Base-by-base conservation (phyloP, 2,329 filamentous ascomycete genomes). In the Epichloe brachyelytri region DNA sequence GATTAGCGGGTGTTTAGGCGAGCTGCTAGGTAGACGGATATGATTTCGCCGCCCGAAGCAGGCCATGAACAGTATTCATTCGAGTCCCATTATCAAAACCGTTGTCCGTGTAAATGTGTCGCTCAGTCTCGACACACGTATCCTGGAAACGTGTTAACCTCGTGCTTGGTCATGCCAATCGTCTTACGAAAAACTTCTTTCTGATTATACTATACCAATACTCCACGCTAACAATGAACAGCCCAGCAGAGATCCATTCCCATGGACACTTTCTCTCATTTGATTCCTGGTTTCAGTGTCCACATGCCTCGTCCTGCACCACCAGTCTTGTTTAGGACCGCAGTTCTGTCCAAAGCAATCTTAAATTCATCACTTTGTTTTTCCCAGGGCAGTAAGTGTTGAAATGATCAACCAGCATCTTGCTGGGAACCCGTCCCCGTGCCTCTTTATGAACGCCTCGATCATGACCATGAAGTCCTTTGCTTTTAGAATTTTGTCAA, bases 391-490 rank as follows among this genome's bases (percentile, higher is more conserved):
- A 95, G 60, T 82, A 86, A 14, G 80, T 79, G 65, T 90, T 88
- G 66, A 96, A 97, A 61, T 95, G 88, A 60, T 95, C 86, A 22
- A 95, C 85, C 43, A 96, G 68, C 74, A 88, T 83, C 69, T 94
- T 88, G 41, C 86, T 90, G 5, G 87, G 82, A 5, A 86, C 87
- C 36, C 79, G 77, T 3, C 89, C 89, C 86, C 86, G 51, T 94
- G 88, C 22, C 80, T 75, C 43, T 77, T 75, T 56, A 97, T 82
- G 59, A 89, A 97, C 41, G 84, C 79, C 39, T 83, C 82, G 51
- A 96, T 94, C 72, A 86, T 73, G 46, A 72, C 73, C 57, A 80
- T 74, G 59, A 88, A 88, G 53, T 88, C 82, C 53, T 75, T 79
- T 0, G 76, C 74, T 49, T 70, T 68, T 36, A 78, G 60, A 41